These are phyloP conservation scores for Bidens hawaiensis DNA, from an alignment of 140 eudicot genomes.

Conservation along the genomic window DNA sequence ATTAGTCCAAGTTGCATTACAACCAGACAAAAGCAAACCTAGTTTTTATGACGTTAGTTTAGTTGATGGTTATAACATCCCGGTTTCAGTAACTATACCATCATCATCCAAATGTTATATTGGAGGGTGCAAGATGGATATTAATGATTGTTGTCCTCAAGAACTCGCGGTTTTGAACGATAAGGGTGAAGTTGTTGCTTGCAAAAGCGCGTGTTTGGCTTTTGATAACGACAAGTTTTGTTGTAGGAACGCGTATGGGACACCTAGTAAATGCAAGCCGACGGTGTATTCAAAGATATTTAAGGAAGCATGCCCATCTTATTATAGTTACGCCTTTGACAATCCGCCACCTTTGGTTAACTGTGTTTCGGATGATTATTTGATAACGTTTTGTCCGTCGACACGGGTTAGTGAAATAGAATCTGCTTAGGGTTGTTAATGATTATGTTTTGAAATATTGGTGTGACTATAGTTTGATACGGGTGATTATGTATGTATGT, in stretches of 20 bases:
- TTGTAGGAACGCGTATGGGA: constrained; percentile 70
- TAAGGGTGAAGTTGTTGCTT: constrained; percentile 64
- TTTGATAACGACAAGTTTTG: constrained; percentile 66
- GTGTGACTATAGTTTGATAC: too few species aligned
- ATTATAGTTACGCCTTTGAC: constrained; percentile 74
- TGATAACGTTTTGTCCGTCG: constrained; percentile 75
- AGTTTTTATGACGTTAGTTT: constrained; percentile 79
- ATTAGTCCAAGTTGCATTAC: constrained; percentile 65
- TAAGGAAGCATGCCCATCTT: constrained; percentile 77
- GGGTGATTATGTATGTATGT: too few species aligned
- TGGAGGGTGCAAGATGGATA: constrained; percentile 53
- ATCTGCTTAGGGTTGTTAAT: too few species aligned
- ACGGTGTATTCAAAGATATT: constrained; percentile 61
- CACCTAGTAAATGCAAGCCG: constrained; percentile 67
- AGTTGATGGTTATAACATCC: constrained; percentile 85
- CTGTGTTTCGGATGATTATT: constrained; percentile 58
- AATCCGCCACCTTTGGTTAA: constrained; percentile 52
- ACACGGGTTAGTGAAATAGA: constrained; percentile 33
- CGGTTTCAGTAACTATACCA: constrained; percentile 50
- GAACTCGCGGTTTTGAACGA: constrained; percentile 58
- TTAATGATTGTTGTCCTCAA: constrained; percentile 56
- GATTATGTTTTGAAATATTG: too few species aligned
- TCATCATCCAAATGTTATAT: constrained; percentile 38
- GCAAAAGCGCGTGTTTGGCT: constrained; percentile 91
- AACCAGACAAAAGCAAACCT: constrained; percentile 50